phyloP scores from a whole-genome alignment of 2,329 filamentous ascomycete genomes.

The Pseudogymnoascus pannorum region DNA sequence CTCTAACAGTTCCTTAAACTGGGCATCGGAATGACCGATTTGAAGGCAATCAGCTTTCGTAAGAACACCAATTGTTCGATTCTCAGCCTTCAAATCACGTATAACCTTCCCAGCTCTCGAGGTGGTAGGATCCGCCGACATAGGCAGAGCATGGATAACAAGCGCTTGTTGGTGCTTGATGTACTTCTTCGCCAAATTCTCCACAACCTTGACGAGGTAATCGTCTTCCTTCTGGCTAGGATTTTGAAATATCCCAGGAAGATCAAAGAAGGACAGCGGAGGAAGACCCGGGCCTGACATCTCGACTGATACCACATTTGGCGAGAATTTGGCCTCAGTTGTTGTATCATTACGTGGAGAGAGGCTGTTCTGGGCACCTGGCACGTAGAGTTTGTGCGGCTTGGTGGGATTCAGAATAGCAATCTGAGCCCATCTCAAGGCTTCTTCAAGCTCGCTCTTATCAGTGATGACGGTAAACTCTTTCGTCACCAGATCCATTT shows the following conservation, averaged over 20 bases:
- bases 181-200: constrained; percentile 63
- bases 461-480: constrained; percentile 59
- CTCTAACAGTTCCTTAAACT: constrained; percentile 58
- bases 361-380: constrained; percentile 22
- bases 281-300: constrained; percentile 66
- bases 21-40: constrained; percentile 40
- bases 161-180: constrained; percentile 63
- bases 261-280: constrained; percentile 73
- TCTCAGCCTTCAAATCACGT: constrained; percentile 45
- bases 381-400: constrained; percentile 39
- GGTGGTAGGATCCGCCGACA: constrained; percentile 72
- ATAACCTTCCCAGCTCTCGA: constrained; percentile 64
- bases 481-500: constrained; percentile 34
- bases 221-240: constrained; percentile 55
- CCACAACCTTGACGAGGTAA: constrained; percentile 64
- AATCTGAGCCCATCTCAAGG: constrained; percentile 67
- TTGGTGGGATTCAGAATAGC: constrained; percentile 64
- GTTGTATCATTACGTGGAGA: constrained; percentile 35
- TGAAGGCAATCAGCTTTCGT: constrained; percentile 76
- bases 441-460: constrained; percentile 56
- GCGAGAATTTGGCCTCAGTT: constrained; percentile 63
- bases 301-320: constrained; percentile 71
- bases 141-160: constrained; percentile 68
- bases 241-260: constrained; percentile 74
- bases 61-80: constrained; percentile 64